Base-by-base conservation (phyloP, 1,284 basidiomycete species). In the Neolentinus lepideus region DNA sequence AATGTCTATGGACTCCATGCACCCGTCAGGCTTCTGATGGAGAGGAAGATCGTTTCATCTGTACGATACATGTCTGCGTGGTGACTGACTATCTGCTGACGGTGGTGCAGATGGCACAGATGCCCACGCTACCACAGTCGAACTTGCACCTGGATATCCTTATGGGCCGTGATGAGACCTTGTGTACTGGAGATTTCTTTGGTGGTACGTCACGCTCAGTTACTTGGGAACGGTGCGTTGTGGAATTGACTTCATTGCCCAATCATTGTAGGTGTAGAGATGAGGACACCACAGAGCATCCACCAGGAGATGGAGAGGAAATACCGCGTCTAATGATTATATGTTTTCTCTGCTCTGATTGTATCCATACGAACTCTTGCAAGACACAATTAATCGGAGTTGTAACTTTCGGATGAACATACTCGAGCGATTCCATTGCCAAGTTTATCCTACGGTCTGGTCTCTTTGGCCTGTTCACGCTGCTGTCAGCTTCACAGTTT, bases 1-100 rank as follows among this genome's bases (percentile, higher is more conserved):
- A 88, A 94, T 70, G 72, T 88, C 36, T 90, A 88, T 66, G 96
- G 96, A 36, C 69, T 98, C 61, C 91, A 92, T 62, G 87, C 90
- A 35, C 96, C 96, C 3, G 81, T 97, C 68, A 81, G 94, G 47
- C 76, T 85, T 57, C 76, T 96, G 63, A 98, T 99, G 96, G 96
- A 99, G 71, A 81, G 94, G 64, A 91, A 90, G 76, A 81, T 94
- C 51, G 92, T 93, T 14, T 72, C 81, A 53, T 71, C 83, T 58
- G 94, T 94, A 64, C 65, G 85, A 74, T 9, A 4, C 47, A 4
- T 22, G 9, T 50, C 8, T 26, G 14, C 24, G 6, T 21, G 12
- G 54, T 27, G 27, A 38, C 43, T 51, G 24, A 25, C 4, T 29
- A 11, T 14, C 6, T 50, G 6, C 47, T 12, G 22, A 14, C 24